Base-by-base conservation (phyloP, 176 grass and related monocot species). In the Aegilops tauschii region DNA sequence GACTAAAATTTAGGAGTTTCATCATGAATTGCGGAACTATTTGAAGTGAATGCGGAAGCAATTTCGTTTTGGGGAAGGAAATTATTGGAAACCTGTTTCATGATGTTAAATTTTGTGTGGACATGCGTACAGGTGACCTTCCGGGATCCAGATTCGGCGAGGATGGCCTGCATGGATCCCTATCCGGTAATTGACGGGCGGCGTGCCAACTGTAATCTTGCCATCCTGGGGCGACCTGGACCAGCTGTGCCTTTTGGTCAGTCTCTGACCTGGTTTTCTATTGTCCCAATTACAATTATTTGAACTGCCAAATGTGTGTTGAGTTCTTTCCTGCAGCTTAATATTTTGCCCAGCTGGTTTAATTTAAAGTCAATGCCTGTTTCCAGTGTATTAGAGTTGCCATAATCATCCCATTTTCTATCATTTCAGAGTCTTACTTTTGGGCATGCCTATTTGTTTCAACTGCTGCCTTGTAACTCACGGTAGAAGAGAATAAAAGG, bases 141-240 rank as follows among this genome's bases (percentile, higher is more conserved):
- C 49, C 81, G 82, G 27, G 91, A 95, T 12, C 78, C 91, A 7
- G 93, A 95, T 13, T 87, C 91, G 2, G 86, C 93, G 39, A 93
- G 84, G 79, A 85, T 78, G 89, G 91, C 93, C 10, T 95, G 91
- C 76, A 86, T 81, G 73, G 86, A 95, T 23, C 93, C 93, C 0
- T 87, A 86, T 79, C 93, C 93, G 0, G 84, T 95, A 39, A 95
- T 95, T 0, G 91, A 95, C 1, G 93, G 93, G 27, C 47, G 93
- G 27, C 88, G 89, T 5, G 93, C 93, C 1, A 95, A 95, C 50
- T 95, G 93, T 77, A 95, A 95, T 71, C 90, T 95, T 42, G 93
- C 93, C 72, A 83, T 92, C 42, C 82, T 91, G 66, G 93, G 93
- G 61, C 84, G 93, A 12, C 84, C 93, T 85, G 91, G 84, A 6